Evolutionary conservation across 2,329 filamentous ascomycete species (phyloP).

Genomic region (Aspergillus brasiliensis): DNA sequence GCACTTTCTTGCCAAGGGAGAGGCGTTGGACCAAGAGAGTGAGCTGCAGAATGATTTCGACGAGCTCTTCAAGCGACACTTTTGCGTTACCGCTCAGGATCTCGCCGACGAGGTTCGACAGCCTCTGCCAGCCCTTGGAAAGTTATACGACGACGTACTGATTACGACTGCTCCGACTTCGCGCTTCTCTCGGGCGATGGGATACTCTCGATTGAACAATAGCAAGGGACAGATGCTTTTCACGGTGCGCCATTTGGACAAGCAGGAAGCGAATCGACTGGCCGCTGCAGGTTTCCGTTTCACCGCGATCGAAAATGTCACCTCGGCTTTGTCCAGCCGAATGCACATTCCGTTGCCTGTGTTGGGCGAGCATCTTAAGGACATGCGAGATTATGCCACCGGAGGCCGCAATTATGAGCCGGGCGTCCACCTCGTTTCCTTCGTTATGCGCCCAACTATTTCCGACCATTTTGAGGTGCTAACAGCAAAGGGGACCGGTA

Average conservation of each 20-base stretch:
- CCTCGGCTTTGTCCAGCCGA: slow-evolving; percentile 66
- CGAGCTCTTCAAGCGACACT: slow-evolving; percentile 76
- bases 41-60: slow-evolving; percentile 70
- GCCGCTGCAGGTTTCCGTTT: slow-evolving; percentile 78
- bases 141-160: slow-evolving; percentile 75
- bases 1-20: slow-evolving; percentile 51
- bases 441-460: slow-evolving; percentile 51
- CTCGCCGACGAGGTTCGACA: slow-evolving; percentile 69
- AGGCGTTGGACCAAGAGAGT: slow-evolving; percentile 43
- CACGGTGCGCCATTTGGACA: slow-evolving; percentile 66
- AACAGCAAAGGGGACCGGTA: slow-evolving; percentile 57
- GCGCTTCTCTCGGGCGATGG: slow-evolving; percentile 30
- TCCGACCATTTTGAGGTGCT: slow-evolving; percentile 65
- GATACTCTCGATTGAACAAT: slow-evolving; percentile 29
- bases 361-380: slow-evolving; percentile 62
- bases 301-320: slow-evolving; percentile 68
- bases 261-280: slow-evolving; percentile 64
- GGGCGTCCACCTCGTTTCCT: slow-evolving; percentile 47
- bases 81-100: slow-evolving; percentile 76
- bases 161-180: slow-evolving; percentile 57
- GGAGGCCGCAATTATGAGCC: slow-evolving; percentile 33
- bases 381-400: slow-evolving; percentile 62
- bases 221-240: slow-evolving; percentile 81
- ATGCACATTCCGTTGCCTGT: slow-evolving; percentile 71
- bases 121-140: slow-evolving; percentile 64